A percentile compares a stretch with the other conserved stretches of the same genome.
phyloP scores from a whole-genome alignment of 1,284 basidiomycete species.

The Malassezia yamatoensis region DNA sequence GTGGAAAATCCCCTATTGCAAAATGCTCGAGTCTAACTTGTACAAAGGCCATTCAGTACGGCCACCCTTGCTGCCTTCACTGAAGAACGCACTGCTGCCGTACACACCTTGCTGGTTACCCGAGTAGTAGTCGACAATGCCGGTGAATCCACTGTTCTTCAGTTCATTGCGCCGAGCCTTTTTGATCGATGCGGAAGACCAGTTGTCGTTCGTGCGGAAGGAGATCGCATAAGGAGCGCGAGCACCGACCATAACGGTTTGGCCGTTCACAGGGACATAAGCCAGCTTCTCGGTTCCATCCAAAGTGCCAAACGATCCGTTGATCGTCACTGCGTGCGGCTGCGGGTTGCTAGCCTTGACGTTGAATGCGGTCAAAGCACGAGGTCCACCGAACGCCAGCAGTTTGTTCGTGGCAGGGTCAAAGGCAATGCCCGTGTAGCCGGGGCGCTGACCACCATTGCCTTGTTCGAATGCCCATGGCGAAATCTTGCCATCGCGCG shows the following conservation, averaged over 20 bases:
- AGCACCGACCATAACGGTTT: slow-evolving; percentile 29
- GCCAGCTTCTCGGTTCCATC: slow-evolving; percentile 37
- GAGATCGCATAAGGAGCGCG: slow-evolving; percentile 36
- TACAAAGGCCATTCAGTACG: slow-evolving; percentile 30
- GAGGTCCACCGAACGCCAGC: slow-evolving; percentile 40
- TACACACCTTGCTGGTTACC: slow-evolving; percentile 31
- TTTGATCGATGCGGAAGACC: slow-evolving; percentile 26
- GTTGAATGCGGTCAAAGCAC: slow-evolving; percentile 35
- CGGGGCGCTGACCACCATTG: slow-evolving; percentile 37
- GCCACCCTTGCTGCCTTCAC: slow-evolving; percentile 33
- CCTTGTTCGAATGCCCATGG: slow-evolving; percentile 28
- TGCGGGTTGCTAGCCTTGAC: slow-evolving; percentile 15
- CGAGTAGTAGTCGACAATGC: slow-evolving; percentile 31
- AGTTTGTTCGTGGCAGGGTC: slow-evolving; percentile 28
- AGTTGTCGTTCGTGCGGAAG: slow-evolving; percentile 32
- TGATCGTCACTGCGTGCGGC: slow-evolving; percentile 26
- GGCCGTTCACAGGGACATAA: slow-evolving; percentile 18
- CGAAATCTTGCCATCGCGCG: slow-evolving; percentile 22
- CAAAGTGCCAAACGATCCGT: slow-evolving; percentile 30
- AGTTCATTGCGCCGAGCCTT: slow-evolving; percentile 27
- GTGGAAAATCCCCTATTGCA: no score
- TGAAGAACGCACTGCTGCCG: slow-evolving; percentile 41
- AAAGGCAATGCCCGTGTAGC: slow-evolving; percentile 39
- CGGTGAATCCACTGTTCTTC: slow-evolving; percentile 31
- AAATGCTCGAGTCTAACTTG: slow-evolving; percentile 16